Evolutionary conservation across 2,329 filamentous ascomycete genomes (phyloP), one percentile per base, ranked within the genome.

Genomic region (Alternaria gaisen): DNA sequence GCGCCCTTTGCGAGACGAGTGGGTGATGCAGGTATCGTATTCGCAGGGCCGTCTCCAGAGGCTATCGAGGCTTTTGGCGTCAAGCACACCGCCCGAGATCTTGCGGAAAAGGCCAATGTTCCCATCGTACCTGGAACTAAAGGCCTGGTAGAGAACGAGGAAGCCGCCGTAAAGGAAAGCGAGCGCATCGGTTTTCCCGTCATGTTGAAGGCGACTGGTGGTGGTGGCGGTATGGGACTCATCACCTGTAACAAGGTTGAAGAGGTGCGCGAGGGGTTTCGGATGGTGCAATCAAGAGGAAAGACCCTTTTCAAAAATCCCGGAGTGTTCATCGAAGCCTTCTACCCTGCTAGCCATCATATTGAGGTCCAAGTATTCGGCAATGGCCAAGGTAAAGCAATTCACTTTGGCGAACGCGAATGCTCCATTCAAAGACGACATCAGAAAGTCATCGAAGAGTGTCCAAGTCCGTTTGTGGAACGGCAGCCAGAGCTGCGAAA

Each of bases 321-420:
- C 3, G 60, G 60, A 3, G 60, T 63, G 5, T 90, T 79, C 79
- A 91, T 80, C 1, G 79, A 88, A 2, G 81, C 85, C 10, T 63
- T 63, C 38, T 63, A 60, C 12, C 60, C 60, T 26, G 60, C 60
- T 3, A 60, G 52, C 20, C 56, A 83, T 58, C 93, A 97, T 74
- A 91, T 97, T 58, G 93, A 97, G 79, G 91, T 97, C 5, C 93
- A 97, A 75, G 87, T 97, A 16, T 95, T 97, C 77, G 93, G 93
- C 43, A 93, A 97, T 73, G 88, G 88, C 53, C 84, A 88, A 68
- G 93, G 92, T 1, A 87, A 91, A 73, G 92, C 90, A 16, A 89
- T 97, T 10, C 89, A 91, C n/a, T 87, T 97, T 30, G 92, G 93
- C 20, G 93, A 97, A 80, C 85, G 93, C 57, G 93, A 97, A 76